Conservation (phyloP, 306 rosid species). For the Begonia peltatifolia region DNA sequence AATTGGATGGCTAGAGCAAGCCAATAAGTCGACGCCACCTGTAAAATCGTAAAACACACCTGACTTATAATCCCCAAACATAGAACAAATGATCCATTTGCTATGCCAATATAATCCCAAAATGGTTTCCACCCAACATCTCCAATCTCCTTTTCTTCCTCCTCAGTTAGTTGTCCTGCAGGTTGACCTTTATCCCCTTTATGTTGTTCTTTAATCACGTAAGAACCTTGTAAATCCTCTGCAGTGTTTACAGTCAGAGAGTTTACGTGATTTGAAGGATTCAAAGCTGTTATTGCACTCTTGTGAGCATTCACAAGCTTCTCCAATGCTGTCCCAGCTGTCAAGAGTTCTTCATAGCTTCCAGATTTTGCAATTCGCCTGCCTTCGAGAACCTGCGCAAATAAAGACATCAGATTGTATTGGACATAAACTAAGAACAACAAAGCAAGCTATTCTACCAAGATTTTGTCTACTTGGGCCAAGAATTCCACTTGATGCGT, state of each 20-base stretch:
- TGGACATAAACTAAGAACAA: neutral
- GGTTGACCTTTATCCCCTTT: constrained; percentile 22
- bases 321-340: constrained; percentile 55
- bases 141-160: constrained; percentile 58
- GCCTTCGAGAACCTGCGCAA: constrained; percentile 51
- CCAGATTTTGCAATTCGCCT: constrained; percentile 56
- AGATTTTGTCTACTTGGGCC: constrained; percentile 42
- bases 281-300: constrained; percentile 28
- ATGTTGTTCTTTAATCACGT: constrained; percentile 13
- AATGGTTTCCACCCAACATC: constrained; percentile 61
- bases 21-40: constrained; percentile 48
- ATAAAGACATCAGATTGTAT: neutral
- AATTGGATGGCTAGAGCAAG: constrained; percentile 49
- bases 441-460: constrained; percentile 23
- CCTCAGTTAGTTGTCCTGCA: constrained; percentile 47
- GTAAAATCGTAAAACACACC: constrained; percentile 27
- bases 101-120: constrained; percentile 38
- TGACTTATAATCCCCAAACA: constrained; percentile 13
- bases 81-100: constrained; percentile 27
- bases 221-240: constrained; percentile 15
- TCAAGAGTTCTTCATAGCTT: constrained; percentile 44
- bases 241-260: constrained; percentile 8
- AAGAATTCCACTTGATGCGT: constrained; percentile 88
- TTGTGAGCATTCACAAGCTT: constrained; percentile 70
- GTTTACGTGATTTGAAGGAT: constrained; percentile 15